phyloP scores from a whole-genome alignment of 257 asterid species.

The Fraxinus excelsior region DNA sequence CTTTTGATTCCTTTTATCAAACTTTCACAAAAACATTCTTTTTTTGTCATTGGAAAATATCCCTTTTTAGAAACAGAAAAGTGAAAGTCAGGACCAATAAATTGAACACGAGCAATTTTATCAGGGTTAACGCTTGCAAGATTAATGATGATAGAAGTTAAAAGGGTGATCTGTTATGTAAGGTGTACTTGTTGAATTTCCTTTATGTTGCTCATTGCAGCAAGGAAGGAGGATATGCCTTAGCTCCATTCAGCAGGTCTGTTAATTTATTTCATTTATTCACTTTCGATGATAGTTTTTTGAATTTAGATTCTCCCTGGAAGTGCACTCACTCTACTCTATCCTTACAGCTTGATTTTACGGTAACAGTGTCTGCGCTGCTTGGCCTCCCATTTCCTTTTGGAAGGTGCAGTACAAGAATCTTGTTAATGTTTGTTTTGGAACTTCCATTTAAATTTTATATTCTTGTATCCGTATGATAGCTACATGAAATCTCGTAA shows the following conservation, averaged over 20 bases:
- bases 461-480: not conserved
- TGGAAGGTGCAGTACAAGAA: constrained; percentile 70
- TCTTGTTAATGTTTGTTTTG: not conserved
- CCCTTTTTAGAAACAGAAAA: not conserved
- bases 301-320: constrained; percentile 18
- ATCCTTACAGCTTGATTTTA: constrained; percentile 83
- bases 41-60: not conserved
- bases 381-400: constrained; percentile 93
- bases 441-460: constrained; percentile 2
- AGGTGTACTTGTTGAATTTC: not conserved
- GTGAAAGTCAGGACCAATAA: not conserved
- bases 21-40: not conserved
- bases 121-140: not conserved
- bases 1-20: constrained; percentile 22
- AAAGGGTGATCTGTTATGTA: not conserved
- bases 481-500: constrained; percentile 1
- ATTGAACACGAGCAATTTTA: not conserved
- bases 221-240: constrained; percentile 62
- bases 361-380: constrained; percentile 81
- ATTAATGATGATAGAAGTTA: not conserved
- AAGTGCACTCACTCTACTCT: constrained; percentile 31
- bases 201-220: constrained; percentile 43
- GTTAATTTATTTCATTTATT: constrained; percentile 26
- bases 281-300: constrained; percentile 17
- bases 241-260: constrained; percentile 76